These are phyloP conservation scores for Pseudopyricularia cyperi DNA, from an alignment of 2,329 filamentous ascomycete species.

Conservation along the genomic window DNA sequence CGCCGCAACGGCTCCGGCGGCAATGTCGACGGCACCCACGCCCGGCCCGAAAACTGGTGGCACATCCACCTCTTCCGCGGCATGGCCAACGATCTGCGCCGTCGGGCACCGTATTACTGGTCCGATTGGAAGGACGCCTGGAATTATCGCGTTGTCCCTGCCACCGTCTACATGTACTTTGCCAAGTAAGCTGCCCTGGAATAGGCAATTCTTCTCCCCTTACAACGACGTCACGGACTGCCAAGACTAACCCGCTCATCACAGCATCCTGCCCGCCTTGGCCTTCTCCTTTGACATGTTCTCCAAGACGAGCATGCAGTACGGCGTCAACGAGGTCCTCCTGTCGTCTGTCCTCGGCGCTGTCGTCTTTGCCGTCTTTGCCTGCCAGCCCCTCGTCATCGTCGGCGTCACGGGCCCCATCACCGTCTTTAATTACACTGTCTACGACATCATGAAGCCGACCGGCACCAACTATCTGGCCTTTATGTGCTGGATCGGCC, in stretches of 20 bases:
- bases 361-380: constrained; percentile 66
- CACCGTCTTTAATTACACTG: constrained; percentile 88
- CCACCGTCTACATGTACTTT: constrained; percentile 90
- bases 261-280: constrained; percentile 70
- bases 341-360: constrained; percentile 71
- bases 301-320: constrained; percentile 70
- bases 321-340: constrained; percentile 86
- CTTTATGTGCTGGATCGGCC: constrained; percentile 86
- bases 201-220: not conserved
- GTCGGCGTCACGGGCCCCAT: constrained; percentile 87
- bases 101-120: constrained; percentile 62
- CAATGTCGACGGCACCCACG: not conserved
- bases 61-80: constrained; percentile 62
- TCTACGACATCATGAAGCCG: constrained; percentile 75
- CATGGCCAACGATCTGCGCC: constrained; percentile 66
- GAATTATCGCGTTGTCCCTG: constrained; percentile 80
- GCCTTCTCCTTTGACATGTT: constrained; percentile 94
- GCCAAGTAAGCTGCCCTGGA: constrained; percentile 52
- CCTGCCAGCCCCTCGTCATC: constrained; percentile 78
- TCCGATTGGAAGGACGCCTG: constrained; percentile 81
- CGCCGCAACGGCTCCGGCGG: not conserved
- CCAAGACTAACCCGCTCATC: constrained; percentile 5
- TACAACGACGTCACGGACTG: no score
- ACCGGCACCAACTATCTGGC: constrained; percentile 70
- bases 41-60: constrained; percentile 44